Conservation (phyloP, 768 basidiomycete species). For the Auricularia cornea region DNA sequence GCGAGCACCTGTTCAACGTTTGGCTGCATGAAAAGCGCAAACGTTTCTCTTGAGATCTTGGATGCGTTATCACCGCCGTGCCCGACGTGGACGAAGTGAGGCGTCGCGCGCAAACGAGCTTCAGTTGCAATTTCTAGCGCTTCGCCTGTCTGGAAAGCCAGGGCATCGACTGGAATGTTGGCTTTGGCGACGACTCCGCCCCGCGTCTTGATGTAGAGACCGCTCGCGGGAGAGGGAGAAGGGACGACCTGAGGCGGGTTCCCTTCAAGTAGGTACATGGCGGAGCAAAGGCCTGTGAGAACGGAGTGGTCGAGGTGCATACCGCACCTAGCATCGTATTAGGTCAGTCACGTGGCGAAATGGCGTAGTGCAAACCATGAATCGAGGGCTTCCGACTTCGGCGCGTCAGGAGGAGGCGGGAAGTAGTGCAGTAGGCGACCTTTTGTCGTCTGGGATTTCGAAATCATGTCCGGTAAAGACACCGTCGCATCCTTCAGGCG, state of each 20-base stretch:
- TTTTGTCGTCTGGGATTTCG: constrained; percentile 74
- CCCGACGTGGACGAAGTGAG: constrained; percentile 86
- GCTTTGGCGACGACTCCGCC: constrained; percentile 74
- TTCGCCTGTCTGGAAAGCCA: constrained; percentile 97
- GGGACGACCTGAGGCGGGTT: constrained; percentile 39
- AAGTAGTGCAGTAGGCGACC: constrained; percentile 96
- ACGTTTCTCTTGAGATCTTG: constrained; percentile 73
- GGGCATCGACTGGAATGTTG: constrained; percentile 70
- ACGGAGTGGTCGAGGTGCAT: constrained; percentile 90
- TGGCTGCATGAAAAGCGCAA: constrained; percentile 85
- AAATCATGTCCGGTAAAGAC: constrained; percentile 65
- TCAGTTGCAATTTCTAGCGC: constrained; percentile 85
- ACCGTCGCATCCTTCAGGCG: constrained; percentile 57
- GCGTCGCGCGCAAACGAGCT: constrained; percentile 77
- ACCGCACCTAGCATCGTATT: constrained; percentile 46
- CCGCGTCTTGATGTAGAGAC: constrained; percentile 86
- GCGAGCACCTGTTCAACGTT: constrained; percentile 71
- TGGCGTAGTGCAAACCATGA: constrained; percentile 40
- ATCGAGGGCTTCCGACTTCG: constrained; percentile 54
- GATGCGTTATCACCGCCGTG: constrained; percentile 30
- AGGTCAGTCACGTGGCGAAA: not conserved
- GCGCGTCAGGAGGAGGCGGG: constrained; percentile 41
- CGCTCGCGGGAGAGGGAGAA: constrained; percentile 68
- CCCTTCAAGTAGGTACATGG: constrained; percentile 64
- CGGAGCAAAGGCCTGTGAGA: constrained; percentile 89